Conservation (phyloP, 805 yeast species). For the Wickerhamiella domercqiae region DNA sequence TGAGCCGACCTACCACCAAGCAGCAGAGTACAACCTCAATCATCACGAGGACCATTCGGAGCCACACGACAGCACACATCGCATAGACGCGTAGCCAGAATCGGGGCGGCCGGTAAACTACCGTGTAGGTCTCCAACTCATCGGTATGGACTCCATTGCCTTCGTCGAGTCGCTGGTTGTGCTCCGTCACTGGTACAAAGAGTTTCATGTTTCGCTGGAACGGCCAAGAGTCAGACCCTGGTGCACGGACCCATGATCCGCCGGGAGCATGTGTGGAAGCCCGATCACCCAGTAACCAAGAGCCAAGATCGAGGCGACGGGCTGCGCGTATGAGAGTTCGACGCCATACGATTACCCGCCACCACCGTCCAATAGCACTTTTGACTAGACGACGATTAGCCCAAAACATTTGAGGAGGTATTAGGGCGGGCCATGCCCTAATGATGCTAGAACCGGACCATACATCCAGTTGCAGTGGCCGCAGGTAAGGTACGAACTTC, state of each 20-base stretch:
- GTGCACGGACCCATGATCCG: slow-evolving; percentile 76
- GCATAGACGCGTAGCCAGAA: slow-evolving; percentile 45
- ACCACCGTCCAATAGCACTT: slow-evolving; percentile 54
- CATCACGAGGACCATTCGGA: slow-evolving; percentile 1
- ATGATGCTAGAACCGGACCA: slow-evolving; percentile 7
- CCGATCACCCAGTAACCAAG: slow-evolving; percentile 28
- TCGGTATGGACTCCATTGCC: slow-evolving; percentile 30
- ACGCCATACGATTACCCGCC: slow-evolving; percentile 28
- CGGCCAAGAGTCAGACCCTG: slow-evolving; percentile 63
- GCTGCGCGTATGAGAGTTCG: slow-evolving; percentile 6
- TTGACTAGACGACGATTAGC: slow-evolving; percentile 37
- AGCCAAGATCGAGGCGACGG: slow-evolving; percentile 10
- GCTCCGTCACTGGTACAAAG: slow-evolving; percentile 71
- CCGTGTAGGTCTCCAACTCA: slow-evolving; percentile 36
- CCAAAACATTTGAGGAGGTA: slow-evolving; percentile 19
- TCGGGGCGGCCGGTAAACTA: slow-evolving; percentile 78
- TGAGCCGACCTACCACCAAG: slow-evolving; percentile 9
- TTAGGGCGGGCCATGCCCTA: slow-evolving; percentile 10
- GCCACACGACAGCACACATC: slow-evolving; percentile 35
- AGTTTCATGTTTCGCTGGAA: slow-evolving; percentile 40
- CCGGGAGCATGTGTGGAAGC: slow-evolving; percentile 50
- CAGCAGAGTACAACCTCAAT: slow-evolving; percentile 9
- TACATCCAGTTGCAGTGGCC: slow-evolving; percentile 21
- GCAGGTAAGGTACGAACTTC: slow-evolving; percentile 1
- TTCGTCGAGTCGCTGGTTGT: slow-evolving; percentile 41